Evolutionary conservation across 108 stramenopile species (phyloP).

Genomic region (Epithemia pelagica): DNA sequence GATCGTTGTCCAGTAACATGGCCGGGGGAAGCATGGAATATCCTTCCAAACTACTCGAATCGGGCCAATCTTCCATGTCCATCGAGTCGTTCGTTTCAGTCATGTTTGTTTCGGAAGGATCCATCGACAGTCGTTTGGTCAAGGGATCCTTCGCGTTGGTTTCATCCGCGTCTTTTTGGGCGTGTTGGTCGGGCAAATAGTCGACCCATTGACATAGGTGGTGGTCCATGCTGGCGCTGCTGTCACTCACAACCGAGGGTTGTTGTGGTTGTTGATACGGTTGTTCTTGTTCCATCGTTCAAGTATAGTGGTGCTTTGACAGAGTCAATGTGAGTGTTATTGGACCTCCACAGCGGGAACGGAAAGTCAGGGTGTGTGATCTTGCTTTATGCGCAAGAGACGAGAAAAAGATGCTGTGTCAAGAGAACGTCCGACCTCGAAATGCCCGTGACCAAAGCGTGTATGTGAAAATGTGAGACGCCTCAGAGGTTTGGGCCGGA

Average conservation of each 20-base stretch:
- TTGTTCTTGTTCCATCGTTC: background rate
- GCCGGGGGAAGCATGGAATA: background rate
- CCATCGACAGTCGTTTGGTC: background rate
- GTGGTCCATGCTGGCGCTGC: background rate
- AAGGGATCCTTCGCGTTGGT: background rate
- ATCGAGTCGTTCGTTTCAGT: background rate
- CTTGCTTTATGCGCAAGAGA: background rate
- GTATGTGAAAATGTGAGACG: background rate
- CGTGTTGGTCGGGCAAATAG: background rate
- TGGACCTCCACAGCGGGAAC: too few species aligned
- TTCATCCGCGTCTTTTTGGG: background rate
- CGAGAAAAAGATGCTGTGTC: background rate
- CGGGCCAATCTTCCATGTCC: background rate
- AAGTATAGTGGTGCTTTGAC: background rate
- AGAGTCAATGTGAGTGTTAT: too few species aligned
- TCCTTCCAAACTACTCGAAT: background rate
- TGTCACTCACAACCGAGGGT: background rate
- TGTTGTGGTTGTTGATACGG: background rate
- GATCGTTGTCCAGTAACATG: background rate
- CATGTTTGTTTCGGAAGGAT: background rate
- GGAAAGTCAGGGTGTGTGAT: too few species aligned
- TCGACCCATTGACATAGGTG: background rate
- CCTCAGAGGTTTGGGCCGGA: background rate
- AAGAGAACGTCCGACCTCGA: background rate
- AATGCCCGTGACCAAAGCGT: background rate